A percentile compares a stretch with the other conserved stretches of the same genome.
Conservation (phyloP, 495 filamentous ascomycete genomes). For the Durotheca rogersii region DNA sequence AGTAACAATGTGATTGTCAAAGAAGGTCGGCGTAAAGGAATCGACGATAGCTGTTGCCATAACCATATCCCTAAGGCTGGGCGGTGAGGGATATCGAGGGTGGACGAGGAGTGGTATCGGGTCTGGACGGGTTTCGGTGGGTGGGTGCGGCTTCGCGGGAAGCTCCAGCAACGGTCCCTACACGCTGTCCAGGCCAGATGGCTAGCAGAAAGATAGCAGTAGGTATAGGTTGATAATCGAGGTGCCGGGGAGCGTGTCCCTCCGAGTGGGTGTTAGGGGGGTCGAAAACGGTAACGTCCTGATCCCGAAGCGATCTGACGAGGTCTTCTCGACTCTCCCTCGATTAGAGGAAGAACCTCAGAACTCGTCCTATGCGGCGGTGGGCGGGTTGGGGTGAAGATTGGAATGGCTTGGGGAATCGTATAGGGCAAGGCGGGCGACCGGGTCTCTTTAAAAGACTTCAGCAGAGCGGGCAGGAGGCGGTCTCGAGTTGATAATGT, state of each 20-base stretch:
- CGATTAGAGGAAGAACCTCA: constrained; percentile 93
- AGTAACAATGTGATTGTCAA: constrained; percentile 47
- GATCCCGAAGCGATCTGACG: constrained; percentile 80
- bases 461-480: constrained; percentile 56
- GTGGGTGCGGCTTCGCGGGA: constrained; percentile 15
- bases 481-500: constrained; percentile 62
- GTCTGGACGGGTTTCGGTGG: constrained; percentile 16
- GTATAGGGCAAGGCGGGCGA: constrained; percentile 51
- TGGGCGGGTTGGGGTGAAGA: constrained; percentile 64
- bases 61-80: constrained; percentile 50
- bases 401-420: constrained; percentile 56
- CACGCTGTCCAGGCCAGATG: constrained; percentile 23
- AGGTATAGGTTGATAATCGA: constrained; percentile 16
- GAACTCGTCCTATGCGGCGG: constrained; percentile 98
- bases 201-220: constrained; percentile 21
- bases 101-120: constrained; percentile 8
- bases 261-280: constrained; percentile 68
- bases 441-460: constrained; percentile 48
- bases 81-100: constrained; percentile 21
- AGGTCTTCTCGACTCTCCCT: constrained; percentile 92
- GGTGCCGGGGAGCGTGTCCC: constrained; percentile 29
- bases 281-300: constrained; percentile 75
- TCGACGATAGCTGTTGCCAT: constrained; percentile 55
- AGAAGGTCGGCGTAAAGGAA: constrained; percentile 42
- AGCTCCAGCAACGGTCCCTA: constrained; percentile 11